Percentiles rank a stretch among this genome's conserved stretches.
Evolutionary conservation across 129 eudicot genomes (phyloP).

Genomic region (Silybum marianum): DNA sequence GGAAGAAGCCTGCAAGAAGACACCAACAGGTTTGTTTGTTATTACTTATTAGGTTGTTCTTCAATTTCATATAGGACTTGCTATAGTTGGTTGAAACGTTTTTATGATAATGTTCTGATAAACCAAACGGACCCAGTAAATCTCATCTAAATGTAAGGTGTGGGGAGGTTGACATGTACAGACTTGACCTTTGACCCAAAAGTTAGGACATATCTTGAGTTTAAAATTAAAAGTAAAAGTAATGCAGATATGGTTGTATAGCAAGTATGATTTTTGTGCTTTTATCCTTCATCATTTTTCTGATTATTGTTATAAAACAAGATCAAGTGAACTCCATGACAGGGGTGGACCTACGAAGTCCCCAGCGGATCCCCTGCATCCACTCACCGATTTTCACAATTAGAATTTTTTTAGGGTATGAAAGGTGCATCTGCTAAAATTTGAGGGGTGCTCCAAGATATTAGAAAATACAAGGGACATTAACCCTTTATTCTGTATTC

Average conservation of each 20-base stretch:
- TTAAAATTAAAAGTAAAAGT: not conserved
- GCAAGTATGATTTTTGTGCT: not conserved
- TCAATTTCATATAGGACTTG: not conserved
- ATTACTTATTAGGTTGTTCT: not conserved
- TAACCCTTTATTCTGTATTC: too few relatives aligned
- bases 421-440: too few relatives aligned
- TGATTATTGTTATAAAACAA: not conserved
- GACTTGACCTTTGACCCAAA: not conserved
- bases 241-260: not conserved
- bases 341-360: too few relatives aligned
- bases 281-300: not conserved
- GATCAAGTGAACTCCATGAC: too few relatives aligned
- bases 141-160: not conserved
- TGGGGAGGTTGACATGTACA: not conserved
- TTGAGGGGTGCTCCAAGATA: too few relatives aligned
- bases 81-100: not conserved
- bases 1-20: constrained; percentile 61
- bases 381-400: too few relatives aligned
- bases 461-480: too few relatives aligned
- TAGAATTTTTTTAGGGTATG: too few relatives aligned
- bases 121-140: not conserved
- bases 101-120: not conserved
- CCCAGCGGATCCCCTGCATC: too few relatives aligned
- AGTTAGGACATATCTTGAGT: not conserved
- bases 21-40: constrained; percentile 55